A percentile compares a stretch with the other conserved stretches of the same genome.
phyloP scores from a whole-genome alignment of 2,329 filamentous ascomycete genomes.

The Emericellopsis cladophorae region DNA sequence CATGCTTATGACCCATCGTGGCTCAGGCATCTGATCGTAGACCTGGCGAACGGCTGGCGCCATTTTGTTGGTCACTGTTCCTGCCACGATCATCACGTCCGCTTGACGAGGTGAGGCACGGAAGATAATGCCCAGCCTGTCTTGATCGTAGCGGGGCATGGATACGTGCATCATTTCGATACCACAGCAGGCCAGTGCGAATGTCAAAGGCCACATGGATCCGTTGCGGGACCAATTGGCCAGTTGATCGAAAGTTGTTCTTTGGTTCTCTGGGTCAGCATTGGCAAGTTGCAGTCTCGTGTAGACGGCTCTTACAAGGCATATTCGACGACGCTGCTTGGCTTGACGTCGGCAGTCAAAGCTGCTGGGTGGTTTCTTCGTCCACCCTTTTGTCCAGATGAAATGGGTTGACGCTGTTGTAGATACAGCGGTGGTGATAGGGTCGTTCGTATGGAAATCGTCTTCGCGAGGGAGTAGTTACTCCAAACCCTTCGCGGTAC shows the following conservation, averaged over 20 bases:
- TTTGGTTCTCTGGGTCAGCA: slow-evolving; percentile 15
- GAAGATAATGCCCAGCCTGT: slow-evolving; percentile 54
- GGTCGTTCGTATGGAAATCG: too few relatives aligned
- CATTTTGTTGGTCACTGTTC: slow-evolving; percentile 47
- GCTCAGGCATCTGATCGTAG: slow-evolving; percentile 93
- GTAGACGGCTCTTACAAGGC: slow-evolving; percentile 5
- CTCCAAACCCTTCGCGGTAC: too few relatives aligned
- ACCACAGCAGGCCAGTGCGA: slow-evolving; percentile 79
- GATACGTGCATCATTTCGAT: slow-evolving; percentile 90
- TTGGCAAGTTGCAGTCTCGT: too few relatives aligned
- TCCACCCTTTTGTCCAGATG: too few relatives aligned
- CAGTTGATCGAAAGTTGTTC: slow-evolving; percentile 66
- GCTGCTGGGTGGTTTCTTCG: not conserved
- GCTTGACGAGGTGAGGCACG: slow-evolving; percentile 52
- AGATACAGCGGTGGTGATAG: too few relatives aligned
- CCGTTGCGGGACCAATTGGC: slow-evolving; percentile 76
- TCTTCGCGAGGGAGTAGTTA: too few relatives aligned
- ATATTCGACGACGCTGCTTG: slow-evolving; percentile 5
- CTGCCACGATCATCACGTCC: slow-evolving; percentile 55
- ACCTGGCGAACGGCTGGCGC: slow-evolving; percentile 70
- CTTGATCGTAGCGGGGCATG: slow-evolving; percentile 49
- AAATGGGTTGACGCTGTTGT: too few relatives aligned
- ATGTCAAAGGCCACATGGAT: slow-evolving; percentile 81
- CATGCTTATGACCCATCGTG: slow-evolving; percentile 54
- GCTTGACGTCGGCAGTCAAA: not conserved